Conservation (phyloP, 2,329 filamentous ascomycete genomes). For the Emericellopsis cladophorae region DNA sequence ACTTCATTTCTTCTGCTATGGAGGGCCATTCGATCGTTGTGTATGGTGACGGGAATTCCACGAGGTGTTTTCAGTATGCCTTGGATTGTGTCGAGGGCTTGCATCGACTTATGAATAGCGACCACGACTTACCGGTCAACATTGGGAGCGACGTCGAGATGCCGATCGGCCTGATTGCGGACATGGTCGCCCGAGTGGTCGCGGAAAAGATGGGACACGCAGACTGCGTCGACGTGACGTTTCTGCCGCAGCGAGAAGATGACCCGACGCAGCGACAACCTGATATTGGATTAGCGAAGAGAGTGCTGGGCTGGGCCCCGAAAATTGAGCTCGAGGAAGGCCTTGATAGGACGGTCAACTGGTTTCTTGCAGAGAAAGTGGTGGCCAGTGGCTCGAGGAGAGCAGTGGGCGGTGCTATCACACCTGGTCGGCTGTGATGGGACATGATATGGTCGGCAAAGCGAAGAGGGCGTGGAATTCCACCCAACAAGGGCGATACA, state of each 20-base stretch:
- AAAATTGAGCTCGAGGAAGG: slow-evolving; percentile 4
- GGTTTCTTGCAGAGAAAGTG: slow-evolving; percentile 1
- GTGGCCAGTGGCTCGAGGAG: too few relatives aligned
- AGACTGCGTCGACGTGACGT: background rate
- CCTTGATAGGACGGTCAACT: slow-evolving; percentile 3
- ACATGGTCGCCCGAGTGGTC: slow-evolving; percentile 2
- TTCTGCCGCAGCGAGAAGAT: slow-evolving; percentile 4
- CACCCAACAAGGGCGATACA: too few relatives aligned
- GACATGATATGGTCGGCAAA: too few relatives aligned
- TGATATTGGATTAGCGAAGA: slow-evolving; percentile 3
- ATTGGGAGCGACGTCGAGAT: slow-evolving; percentile 5
- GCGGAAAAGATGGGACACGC: slow-evolving; percentile 3
- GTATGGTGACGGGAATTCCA: slow-evolving; percentile 5
- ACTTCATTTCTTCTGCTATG: slow-evolving; percentile 5
- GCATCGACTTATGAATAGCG: slow-evolving; percentile 3
- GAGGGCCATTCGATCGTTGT: slow-evolving; percentile 3
- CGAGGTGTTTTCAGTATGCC: slow-evolving; percentile 5
- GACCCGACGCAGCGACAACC: slow-evolving; percentile 5
- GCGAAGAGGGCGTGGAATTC: too few relatives aligned
- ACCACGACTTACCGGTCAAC: slow-evolving; percentile 4
- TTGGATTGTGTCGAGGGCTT: slow-evolving; percentile 4
- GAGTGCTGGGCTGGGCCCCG: slow-evolving; percentile 3
- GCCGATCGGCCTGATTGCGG: slow-evolving; percentile 4
- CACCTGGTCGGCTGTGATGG: too few relatives aligned
- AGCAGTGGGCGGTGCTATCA: too few relatives aligned